Evolutionary conservation across 2,329 filamentous ascomycete genomes (phyloP), one percentile per base, ranked within the genome.

Genomic region (Coccinonectria pachysandricola): DNA sequence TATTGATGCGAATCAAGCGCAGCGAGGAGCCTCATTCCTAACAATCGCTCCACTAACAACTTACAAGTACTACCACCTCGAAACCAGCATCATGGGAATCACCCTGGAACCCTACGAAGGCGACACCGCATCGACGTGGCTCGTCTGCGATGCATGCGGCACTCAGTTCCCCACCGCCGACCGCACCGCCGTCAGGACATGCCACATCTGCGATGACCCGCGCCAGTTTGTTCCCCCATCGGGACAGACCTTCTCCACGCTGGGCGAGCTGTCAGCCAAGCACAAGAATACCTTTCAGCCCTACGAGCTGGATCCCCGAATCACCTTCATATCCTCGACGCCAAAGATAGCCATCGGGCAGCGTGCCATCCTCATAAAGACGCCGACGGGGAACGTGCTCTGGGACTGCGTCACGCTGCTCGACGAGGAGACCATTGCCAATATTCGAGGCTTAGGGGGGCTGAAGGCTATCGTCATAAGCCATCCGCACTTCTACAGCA

Each of bases 401-500:
- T 92, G 83, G 83, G 84, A 91, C 52, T 75, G 79, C 35, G 60
- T 91, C 30, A 68, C 80, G 0, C 71, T 75, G 37, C 57, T 91
- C 3, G 79, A 87, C 47, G 54, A 65, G 2, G 64, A 64, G 4
- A 87, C 81, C 0, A 53, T 81, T 1, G 46, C 55, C 1, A 49
- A 53, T 30, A 71, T 88, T 41, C 61, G 67, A 5, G 48, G 46
- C 0, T 59, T 75, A 6, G 82, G 82, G 21, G 80, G 79, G 0
- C 46, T 92, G 8, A 59, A 60, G 17, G 81, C 77, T 1, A 86
- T 91, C 23, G 74, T 75, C 39, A 83, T 87, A 36, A 76, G 69
- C 8, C 81, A 92, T 53, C 84, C 84, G 27, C 84, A 92, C 49
- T 92, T 82, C 55, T 91, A 83, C 55, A 75, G 75, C 9, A 80